Percentiles rank a stretch among this genome's conserved stretches.
phyloP scores from a whole-genome alignment of 345 rosid species.

The Gossypium mustelinum region DNA sequence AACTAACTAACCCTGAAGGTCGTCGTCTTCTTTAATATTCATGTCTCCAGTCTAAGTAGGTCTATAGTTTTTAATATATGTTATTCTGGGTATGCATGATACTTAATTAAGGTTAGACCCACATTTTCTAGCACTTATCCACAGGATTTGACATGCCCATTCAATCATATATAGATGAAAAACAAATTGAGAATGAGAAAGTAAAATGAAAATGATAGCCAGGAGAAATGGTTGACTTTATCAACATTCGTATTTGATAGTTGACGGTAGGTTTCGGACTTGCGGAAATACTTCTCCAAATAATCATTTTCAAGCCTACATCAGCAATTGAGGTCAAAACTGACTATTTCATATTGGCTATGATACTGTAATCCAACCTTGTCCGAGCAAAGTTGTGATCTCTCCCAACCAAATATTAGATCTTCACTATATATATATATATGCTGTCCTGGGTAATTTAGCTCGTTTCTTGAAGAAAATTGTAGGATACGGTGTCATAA shows the following conservation, averaged over 20 bases:
- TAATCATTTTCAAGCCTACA: too few relatives aligned
- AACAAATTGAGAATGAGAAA: neutral
- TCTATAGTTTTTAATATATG: neutral
- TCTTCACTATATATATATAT: too few relatives aligned
- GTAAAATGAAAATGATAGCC: neutral
- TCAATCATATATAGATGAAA: neutral
- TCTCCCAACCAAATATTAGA: too few relatives aligned
- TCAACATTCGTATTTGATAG: neutral
- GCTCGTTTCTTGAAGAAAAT: too few relatives aligned
- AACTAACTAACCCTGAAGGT: neutral
- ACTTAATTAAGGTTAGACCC: neutral
- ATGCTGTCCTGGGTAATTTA: too few relatives aligned
- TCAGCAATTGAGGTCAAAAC: too few relatives aligned
- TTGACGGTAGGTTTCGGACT: too few relatives aligned
- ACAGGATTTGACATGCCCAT: neutral
- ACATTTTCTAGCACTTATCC: neutral
- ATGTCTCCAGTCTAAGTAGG: neutral
- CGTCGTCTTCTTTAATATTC: neutral
- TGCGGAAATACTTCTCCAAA: too few relatives aligned
- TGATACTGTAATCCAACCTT: too few relatives aligned
- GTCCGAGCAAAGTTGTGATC: too few relatives aligned
- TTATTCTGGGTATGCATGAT: neutral
- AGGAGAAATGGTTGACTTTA: neutral
- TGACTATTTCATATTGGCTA: too few relatives aligned
- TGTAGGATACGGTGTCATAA: too few relatives aligned